Evolutionary conservation across 2,329 filamentous ascomycete species (phyloP), one percentile per base, ranked within the genome.

Genomic region (Aureobasidium sp.): DNA sequence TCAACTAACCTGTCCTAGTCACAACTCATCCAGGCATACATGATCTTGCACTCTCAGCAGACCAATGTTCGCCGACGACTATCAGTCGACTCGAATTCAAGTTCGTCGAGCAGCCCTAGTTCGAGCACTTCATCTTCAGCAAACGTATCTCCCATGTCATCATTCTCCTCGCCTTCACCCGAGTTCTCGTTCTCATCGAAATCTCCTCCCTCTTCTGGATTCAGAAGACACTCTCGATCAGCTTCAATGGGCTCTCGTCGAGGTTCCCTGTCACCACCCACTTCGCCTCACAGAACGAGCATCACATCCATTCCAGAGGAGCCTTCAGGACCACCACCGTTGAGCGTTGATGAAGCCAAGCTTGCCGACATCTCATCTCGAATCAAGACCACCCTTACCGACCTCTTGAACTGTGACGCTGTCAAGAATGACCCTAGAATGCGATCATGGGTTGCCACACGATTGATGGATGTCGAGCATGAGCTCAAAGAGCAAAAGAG

Each of bases 351-450:
- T 75, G 68, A 78, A 66, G 69, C 75, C 68, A 76, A 76, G 63
- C 69, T 81, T n/a, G 75, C 74, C 62, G 71, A 79, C 45, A 75
- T 81, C 69, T 82, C 81, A 64, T 73, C 79, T 55, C 77, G 80
- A 64, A 81, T 82, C 70, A 82, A 82, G 66, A 75, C 73, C 25
- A 81, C 78, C 10, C 73, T 83, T 51, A 83, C 80, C 11, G 79
- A 81, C 62, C 71, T 83, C 1, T 70, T 83, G 59, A 82, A 83
- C 64, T 81, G 79, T 50, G 77, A 80, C 16, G 75, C 74, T 44
- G 80, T 81, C 3, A 75, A 74, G 44, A 68, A 71, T 10, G 79
- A 82, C 68, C 68, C 72, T 1, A 75, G 75, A 63, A 76, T 77
- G 66, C 73, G 81, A 44, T 70, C 71, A 16, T 82, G 79, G 79